Evolutionary conservation across 352 stramenopile species (phyloP), one percentile per base, ranked within the genome.

Genomic region (Pythium angustatum): DNA sequence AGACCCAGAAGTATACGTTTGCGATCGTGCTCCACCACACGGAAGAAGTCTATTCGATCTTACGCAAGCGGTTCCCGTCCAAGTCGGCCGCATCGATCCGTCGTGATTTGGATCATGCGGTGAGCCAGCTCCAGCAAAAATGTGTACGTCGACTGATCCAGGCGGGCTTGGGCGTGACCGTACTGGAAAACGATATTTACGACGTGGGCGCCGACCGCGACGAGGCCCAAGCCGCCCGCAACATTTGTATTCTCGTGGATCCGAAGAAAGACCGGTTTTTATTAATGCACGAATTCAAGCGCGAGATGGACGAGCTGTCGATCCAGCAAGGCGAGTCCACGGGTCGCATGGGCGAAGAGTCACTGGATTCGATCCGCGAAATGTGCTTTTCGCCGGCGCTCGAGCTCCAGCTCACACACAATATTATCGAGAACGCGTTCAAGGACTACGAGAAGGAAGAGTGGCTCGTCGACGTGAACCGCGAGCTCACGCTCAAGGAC

Each of bases 1-100:
- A 96, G 68, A 78, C 83, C 50, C 87, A 96, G 53, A 93, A 93
- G 72, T 96, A 96, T 66, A 96, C 87, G 30, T 96, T 96, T 63
- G 85, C 87, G 3, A 80, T 96, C 44, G 78, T 96, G n/a, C 66
- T 96, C 2, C 84, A 87, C 57, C 83, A 93, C 69, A 93, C 85
- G 33, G 70, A 90, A 36, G 85, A 96, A 69, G 78, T 96, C 26
- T 87, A 86, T 41, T 63, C 79, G 8, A 65, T 94, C 3, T 47
- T 96, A 44, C 77, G 79, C 14, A 67, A 72, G 9, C 75, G 85
- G 47, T 93, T 93, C 62, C 84, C 83, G 47, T 90, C 83, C 19
- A 85, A 87, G 24, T 88, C 79, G 17, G 63, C 80, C 9, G 68
- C 79, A 11, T 91, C 82, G 1, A 88, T 93, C 63, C 77, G 80